phyloP scores from a whole-genome alignment of 176 grass and related monocot genomes.

The Rhynchospora breviuscula region DNA sequence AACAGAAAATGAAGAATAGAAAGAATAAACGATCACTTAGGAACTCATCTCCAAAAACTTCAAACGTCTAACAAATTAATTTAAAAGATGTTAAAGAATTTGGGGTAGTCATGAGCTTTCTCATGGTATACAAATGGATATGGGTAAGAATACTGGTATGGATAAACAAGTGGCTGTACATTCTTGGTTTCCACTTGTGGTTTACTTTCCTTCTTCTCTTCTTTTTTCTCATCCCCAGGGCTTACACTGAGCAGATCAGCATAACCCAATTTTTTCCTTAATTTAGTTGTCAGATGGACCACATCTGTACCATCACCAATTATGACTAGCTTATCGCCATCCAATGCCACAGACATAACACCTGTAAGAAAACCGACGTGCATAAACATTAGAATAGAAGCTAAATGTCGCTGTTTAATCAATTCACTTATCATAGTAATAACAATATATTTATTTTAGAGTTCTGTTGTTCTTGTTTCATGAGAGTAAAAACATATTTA shows the following conservation, averaged over 20 bases:
- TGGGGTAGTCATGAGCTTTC: neutral
- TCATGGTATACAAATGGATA: neutral
- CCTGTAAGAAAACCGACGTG: conserved; percentile 21
- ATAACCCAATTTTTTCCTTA: conserved; percentile 43
- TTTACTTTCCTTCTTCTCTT: neutral
- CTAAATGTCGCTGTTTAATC: neutral
- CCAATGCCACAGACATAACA: conserved; percentile 48
- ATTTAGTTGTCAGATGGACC: conserved; percentile 32
- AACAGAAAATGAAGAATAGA: neutral
- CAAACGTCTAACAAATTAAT: neutral
- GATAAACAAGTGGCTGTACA: conserved; percentile 1
- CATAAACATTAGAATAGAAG: neutral
- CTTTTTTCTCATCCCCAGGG: conserved; percentile 22
- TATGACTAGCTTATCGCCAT: conserved; percentile 44
- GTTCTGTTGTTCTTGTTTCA: neutral
- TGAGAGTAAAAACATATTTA: neutral
- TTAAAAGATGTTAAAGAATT: neutral
- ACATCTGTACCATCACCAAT: conserved; percentile 47
- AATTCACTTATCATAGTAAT: neutral
- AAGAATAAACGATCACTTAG: neutral
- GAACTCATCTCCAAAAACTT: neutral
- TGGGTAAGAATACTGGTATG: conserved; percentile 11
- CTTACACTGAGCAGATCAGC: conserved; percentile 51
- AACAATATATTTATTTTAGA: neutral
- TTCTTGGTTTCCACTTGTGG: neutral